phyloP scores from a whole-genome alignment of 2,329 filamentous ascomycete species.

The Penicillium sp. region DNA sequence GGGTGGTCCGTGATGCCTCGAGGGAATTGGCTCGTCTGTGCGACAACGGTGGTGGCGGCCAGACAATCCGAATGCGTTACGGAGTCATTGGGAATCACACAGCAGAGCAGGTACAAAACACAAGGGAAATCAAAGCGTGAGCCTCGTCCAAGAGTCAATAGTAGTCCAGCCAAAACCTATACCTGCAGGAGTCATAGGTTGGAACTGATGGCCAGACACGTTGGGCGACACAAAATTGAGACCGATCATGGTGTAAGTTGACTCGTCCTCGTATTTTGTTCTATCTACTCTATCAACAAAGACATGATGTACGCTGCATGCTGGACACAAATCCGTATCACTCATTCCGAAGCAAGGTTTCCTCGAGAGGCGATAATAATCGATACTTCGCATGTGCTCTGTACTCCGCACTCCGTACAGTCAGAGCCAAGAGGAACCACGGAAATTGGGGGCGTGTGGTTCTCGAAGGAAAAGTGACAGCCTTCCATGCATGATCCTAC shows the following conservation, averaged over 20 bases:
- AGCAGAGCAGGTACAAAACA: not conserved
- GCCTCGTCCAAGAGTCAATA: slow-evolving; percentile 8
- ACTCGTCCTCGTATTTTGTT: not conserved
- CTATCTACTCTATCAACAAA: not conserved
- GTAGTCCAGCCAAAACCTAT: slow-evolving; percentile 18
- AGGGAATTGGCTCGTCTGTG: slow-evolving; percentile 29
- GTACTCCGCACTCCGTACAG: not conserved
- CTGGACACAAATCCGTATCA: not conserved
- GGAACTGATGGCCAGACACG: not conserved
- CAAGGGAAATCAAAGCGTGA: not conserved
- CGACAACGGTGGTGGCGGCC: slow-evolving; percentile 30
- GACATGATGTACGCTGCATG: not conserved
- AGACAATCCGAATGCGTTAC: slow-evolving; percentile 12
- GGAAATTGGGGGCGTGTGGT: slow-evolving; percentile 3
- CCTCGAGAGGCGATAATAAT: not conserved
- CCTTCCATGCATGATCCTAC: slow-evolving; percentile 30
- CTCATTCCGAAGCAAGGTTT: not conserved
- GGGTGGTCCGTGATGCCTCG: slow-evolving; percentile 17
- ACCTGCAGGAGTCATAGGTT: not conserved
- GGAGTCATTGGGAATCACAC: slow-evolving; percentile 1
- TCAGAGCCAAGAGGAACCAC: not conserved
- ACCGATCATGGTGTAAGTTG: not conserved
- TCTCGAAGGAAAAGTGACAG: slow-evolving; percentile 31
- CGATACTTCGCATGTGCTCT: too few species aligned
- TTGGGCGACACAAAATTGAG: slow-evolving; percentile 10